Evolutionary conservation across 1,284 basidiomycete species (phyloP), one percentile per base, ranked within the genome.

Genomic region (Malassezia yamatoensis): DNA sequence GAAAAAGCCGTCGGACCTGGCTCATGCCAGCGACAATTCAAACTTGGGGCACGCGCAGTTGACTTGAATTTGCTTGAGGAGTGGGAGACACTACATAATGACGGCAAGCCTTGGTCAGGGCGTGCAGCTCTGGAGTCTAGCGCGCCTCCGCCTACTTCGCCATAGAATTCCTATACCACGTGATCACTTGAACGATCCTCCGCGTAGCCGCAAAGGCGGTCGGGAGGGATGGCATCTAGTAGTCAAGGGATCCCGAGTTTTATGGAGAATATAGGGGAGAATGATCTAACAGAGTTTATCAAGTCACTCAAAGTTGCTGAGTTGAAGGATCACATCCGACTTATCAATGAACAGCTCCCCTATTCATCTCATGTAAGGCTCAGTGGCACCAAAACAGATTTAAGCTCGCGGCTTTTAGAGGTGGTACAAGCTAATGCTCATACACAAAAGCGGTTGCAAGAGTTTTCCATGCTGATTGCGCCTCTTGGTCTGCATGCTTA

Each of bases 31-130:
- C 60, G 70, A 29, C 62, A 67, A 12, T 72, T 71, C 45, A 50
- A 64, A 8, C 33, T 69, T 3, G 67, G 65, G 5, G 60, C 64
- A 4, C 49, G 71, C 1, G 60, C 58, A 21, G 88, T 86, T 81
- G 85, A 91, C 69, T 83, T 88, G 62, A 80, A 80, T n/a, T 79
- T 82, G 34, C 77, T 91, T 47, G 72, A 73, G 36, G 77, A 79
- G 38, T 91, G 89, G 89, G 87, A 91, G 73, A 70, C 66, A 51
- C 77, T 81, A 58, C 79, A 77, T 36, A 88, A 88, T 66, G 78
- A 75, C 8, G 83, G 84, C 0, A 72, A 72, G 55, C 74, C 76
- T 4, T 91, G 88, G 88, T 76, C 78, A 21, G 86, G 86, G 0
- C 56, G 68, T 15, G 43, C 49, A 39, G 42, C 18, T 15, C 38